Evolutionary conservation across 306 rosid species (phyloP), one percentile per base, ranked within the genome.

Genomic region (Chamaecrista fasciculata): DNA sequence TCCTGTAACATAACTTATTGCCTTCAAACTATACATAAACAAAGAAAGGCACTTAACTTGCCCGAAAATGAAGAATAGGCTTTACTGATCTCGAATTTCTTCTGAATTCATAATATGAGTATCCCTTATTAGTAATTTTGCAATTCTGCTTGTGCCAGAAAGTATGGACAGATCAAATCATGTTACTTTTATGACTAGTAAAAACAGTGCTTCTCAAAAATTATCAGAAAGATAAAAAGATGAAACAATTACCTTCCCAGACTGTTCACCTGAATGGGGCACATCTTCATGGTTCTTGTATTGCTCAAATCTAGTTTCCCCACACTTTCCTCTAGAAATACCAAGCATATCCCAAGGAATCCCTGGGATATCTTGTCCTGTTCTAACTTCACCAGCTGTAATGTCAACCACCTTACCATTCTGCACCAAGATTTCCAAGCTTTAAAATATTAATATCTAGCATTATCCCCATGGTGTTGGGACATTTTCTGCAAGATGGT

Each of bases 251-350:
- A 90, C 96, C 96, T 84, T 87, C 62, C 76, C 85, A 0, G 88
- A 83, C 66, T 78, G 76, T 15, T 85, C 90, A 68, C 96, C 96
- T 0, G 96, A 80, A 87, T 85, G 79, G n/a, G n/a, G n/a, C n/a
- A n/a, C n/a, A n/a, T n/a, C n/a, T n/a, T n/a, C n/a, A n/a, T n/a
- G n/a, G n/a, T 90, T 87, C 86, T 85, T 87, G 84, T 90, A 87
- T 57, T 87, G 95, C 63, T 90, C 95, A 59, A 90, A 78, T 82
- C 96, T 87, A 67, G 91, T 87, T 48, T 84, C 79, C 50, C 96
- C 74, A 80, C 87, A 84, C 78, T 69, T 75, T 65, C 76, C 78
- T 57, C 84, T 66, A 15, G 74, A 50, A 26, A 80, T 66, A 71
- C 67, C 71, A 44, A 75, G 80, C 47, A 67, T 71, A 43, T 80